Conservation (phyloP, 2,329 filamentous ascomycete species). For the Aspergillaceae sp. region DNA sequence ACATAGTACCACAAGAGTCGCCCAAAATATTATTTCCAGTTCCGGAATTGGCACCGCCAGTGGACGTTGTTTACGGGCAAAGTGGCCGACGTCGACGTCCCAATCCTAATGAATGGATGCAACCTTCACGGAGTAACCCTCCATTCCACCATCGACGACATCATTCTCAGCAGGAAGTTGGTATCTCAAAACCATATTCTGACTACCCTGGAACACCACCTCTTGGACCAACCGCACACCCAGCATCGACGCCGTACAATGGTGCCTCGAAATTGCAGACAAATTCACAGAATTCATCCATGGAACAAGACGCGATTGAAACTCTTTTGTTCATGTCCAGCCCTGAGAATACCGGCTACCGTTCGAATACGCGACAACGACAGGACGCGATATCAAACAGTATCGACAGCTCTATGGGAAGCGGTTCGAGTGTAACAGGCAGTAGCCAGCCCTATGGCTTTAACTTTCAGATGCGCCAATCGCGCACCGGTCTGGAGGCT, state of each 20-base stretch:
- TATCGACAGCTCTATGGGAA: slow-evolving; percentile 17
- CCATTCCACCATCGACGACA: slow-evolving; percentile 23
- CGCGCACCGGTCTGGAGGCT: slow-evolving; percentile 17
- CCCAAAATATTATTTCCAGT: slow-evolving; percentile 12
- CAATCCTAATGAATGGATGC: slow-evolving; percentile 26
- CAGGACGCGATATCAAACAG: slow-evolving; percentile 15
- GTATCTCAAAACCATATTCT: slow-evolving; percentile 11
- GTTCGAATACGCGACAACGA: slow-evolving; percentile 26
- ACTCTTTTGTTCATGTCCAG: slow-evolving; percentile 44
- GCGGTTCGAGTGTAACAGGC: slow-evolving; percentile 5
- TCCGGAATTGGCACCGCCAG: slow-evolving; percentile 36
- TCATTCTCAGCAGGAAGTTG: slow-evolving; percentile 24
- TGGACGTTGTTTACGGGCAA: slow-evolving; percentile 30
- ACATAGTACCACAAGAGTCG: slow-evolving; percentile 10
- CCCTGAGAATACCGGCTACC: slow-evolving; percentile 40
- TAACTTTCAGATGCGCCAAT: slow-evolving; percentile 1
- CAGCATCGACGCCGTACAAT: slow-evolving; percentile 13
- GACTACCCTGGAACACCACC: slow-evolving; percentile 24
- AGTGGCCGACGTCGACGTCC: slow-evolving; percentile 27
- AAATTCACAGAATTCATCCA: slow-evolving; percentile 36
- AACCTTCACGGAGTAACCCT: slow-evolving; percentile 10
- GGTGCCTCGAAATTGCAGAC: slow-evolving; percentile 22
- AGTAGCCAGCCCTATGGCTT: slow-evolving; percentile 11
- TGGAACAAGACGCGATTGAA: slow-evolving; percentile 45
- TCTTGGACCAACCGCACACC: slow-evolving; percentile 17